phyloP scores from a whole-genome alignment of 768 basidiomycete species.

The Hygrophorus pudorinus region DNA sequence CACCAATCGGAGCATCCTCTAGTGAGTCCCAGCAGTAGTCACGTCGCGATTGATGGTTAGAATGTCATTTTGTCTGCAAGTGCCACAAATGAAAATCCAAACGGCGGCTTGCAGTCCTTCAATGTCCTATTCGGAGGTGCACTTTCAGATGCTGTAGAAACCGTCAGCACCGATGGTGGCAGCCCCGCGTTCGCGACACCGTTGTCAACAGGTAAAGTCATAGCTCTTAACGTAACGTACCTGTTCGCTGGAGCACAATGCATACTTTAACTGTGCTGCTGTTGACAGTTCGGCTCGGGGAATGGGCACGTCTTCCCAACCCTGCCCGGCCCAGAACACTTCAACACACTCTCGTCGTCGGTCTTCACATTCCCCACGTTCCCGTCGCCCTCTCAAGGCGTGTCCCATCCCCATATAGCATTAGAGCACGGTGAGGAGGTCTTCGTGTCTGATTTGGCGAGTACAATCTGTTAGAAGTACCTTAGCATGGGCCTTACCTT shows the following conservation, averaged over 20 bases:
- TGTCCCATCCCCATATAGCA: too few relatives aligned
- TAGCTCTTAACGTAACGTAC: conserved; percentile 45
- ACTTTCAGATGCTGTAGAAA: conserved; percentile 34
- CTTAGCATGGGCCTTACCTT: too few relatives aligned
- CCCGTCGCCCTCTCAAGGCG: too few relatives aligned
- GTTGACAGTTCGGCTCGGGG: conserved; percentile 34
- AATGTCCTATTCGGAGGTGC: conserved; percentile 31
- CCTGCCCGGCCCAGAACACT: conserved; percentile 22
- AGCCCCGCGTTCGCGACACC: conserved; percentile 41
- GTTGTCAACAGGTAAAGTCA: conserved; percentile 48
- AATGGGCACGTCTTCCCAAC: too few relatives aligned
- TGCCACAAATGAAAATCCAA: conserved; percentile 45
- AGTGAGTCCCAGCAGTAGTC: conserved; percentile 33
- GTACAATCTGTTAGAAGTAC: too few relatives aligned
- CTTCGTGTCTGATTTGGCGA: too few relatives aligned
- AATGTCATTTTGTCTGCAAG: conserved; percentile 24
- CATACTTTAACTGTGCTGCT: neutral
- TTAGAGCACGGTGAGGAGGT: too few relatives aligned
- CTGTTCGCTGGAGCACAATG: conserved; percentile 4
- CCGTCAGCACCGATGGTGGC: conserved; percentile 38
- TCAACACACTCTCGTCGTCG: conserved; percentile 25
- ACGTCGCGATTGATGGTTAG: neutral
- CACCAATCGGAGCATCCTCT: conserved; percentile 47
- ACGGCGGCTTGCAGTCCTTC: conserved; percentile 50
- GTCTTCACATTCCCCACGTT: conserved; percentile 50